Evolutionary conservation across 108 stramenopile genomes (phyloP), one percentile per base, ranked within the genome.

Genomic region (Cyclotella atomus): DNA sequence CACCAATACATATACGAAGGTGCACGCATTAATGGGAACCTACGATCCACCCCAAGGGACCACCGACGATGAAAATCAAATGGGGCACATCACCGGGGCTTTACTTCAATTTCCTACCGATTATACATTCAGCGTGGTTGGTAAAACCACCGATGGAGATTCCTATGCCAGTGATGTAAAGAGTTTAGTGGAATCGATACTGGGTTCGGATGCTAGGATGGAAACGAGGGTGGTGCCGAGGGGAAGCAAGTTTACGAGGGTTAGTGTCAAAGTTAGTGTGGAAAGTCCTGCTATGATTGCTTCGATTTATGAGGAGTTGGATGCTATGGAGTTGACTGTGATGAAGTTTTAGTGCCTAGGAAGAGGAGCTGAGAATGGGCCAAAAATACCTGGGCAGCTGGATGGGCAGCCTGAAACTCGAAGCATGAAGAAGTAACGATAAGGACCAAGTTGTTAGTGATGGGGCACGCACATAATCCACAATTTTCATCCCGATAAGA

Each of bases 21-120:
- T 92, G 0, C 83, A 92, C 61, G 91, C 91, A 14, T 77, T 92
- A 35, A 88, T 92, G 89, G 91, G 91, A 30, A 68, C 65, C 6
- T 92, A 77, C 57, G 89, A 92, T 76, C 89, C 89, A 24, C 50
- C 57, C 1, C 32, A 59, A 19, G 85, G 84, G 3, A 66, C 41
- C 20, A n/a, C 59, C 14, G 89, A 92, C 60, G 82, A 88, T 53
- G 91, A 92, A 65, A 61, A 75, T 33, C 85, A 87, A 63, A 83
- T 71, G 33, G 89, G 91, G 5, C 89, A 87, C 55, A 92, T 92
- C 32, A 73, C 87, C 19, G 87, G 88, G 38, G 83, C 86, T 12
- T 62, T 92, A 79, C 73, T 90, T 0, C 57, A 76, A 10, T 92
- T 92, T 67, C 91, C 91, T 5, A 70, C 83, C 8, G 63, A 65